A percentile compares a stretch with the other conserved stretches of the same genome.
Conservation (phyloP, 1,139 yeast genomes). For the Saccharomyces pastorianus region DNA sequence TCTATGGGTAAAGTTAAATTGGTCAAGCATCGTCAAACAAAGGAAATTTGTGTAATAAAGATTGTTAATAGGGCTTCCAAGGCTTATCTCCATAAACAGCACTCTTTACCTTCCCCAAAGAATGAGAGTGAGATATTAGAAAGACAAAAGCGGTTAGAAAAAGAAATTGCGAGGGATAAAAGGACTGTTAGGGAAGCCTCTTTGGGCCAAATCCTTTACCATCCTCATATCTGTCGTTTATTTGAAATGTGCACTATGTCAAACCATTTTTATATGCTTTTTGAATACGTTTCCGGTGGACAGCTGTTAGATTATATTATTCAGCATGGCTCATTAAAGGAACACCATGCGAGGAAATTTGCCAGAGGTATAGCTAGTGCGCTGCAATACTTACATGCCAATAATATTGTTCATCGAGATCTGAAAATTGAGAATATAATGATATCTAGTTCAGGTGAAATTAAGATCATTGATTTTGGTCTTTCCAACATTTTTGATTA, state of each 20-base stretch:
- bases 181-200: constrained; percentile 95
- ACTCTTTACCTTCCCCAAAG: constrained; percentile 55
- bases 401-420: constrained; percentile 94
- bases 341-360: constrained; percentile 87
- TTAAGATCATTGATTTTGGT: constrained; percentile 94
- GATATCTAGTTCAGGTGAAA: constrained; percentile 89
- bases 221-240: constrained; percentile 85
- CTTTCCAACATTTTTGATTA: constrained; percentile 79
- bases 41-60: constrained; percentile 79
- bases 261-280: constrained; percentile 91
- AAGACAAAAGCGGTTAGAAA: constrained; percentile 66
- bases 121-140: constrained; percentile 52
- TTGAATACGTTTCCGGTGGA: constrained; percentile 95
- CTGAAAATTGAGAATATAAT: constrained; percentile 92
- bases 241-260: constrained; percentile 96
- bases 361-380: constrained; percentile 97
- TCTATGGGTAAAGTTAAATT: constrained; percentile 98
- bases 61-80: constrained; percentile 77
- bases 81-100: constrained; percentile 68
- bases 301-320: constrained; percentile 96
- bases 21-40: constrained; percentile 75
- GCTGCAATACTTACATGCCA: constrained; percentile 83
- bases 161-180: constrained; percentile 84
- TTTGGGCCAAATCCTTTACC: constrained; percentile 78
- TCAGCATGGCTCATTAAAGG: constrained; percentile 90